Evolutionary conservation across 2,329 filamentous ascomycete species (phyloP).

Genomic region (Cladosporium colombiae): DNA sequence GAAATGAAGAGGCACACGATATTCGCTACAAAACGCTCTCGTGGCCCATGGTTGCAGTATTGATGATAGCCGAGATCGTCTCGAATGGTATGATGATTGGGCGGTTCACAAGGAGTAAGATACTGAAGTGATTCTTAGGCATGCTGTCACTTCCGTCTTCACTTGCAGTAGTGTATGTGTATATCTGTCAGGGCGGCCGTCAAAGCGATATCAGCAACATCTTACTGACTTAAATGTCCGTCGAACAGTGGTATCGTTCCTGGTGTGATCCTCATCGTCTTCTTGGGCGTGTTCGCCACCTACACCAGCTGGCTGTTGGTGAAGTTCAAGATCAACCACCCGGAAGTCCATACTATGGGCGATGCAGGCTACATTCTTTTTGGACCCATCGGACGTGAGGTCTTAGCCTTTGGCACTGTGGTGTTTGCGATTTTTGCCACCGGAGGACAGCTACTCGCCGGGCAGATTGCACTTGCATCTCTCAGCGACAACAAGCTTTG

Average conservation of each 20-base stretch:
- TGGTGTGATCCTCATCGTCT: slow-evolving; percentile 53
- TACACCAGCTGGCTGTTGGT: slow-evolving; percentile 54
- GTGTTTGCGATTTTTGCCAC: slow-evolving; percentile 56
- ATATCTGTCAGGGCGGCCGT: no score
- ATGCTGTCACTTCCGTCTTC: slow-evolving; percentile 57
- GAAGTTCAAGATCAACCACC: slow-evolving; percentile 44
- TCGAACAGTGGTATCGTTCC: slow-evolving; percentile 48
- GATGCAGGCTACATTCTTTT: slow-evolving; percentile 40
- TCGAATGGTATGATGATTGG: slow-evolving; percentile 38
- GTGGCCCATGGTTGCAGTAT: slow-evolving; percentile 54
- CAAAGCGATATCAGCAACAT: background rate
- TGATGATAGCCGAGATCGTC: slow-evolving; percentile 60
- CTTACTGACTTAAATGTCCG: background rate
- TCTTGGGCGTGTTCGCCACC: slow-evolving; percentile 53
- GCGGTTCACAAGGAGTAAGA: background rate
- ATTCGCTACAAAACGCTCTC: slow-evolving; percentile 58
- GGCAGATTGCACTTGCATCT: slow-evolving; percentile 51
- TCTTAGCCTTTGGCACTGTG: slow-evolving; percentile 46
- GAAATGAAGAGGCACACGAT: slow-evolving; percentile 39
- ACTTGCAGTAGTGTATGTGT: slow-evolving; percentile 46
- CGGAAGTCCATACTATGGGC: slow-evolving; percentile 41
- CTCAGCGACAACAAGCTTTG: slow-evolving; percentile 52
- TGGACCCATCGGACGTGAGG: slow-evolving; percentile 31
- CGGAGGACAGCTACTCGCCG: slow-evolving; percentile 54
- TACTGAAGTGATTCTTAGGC: background rate